Evolutionary conservation across 2,329 filamentous ascomycete genomes (phyloP).

Genomic region (Colletotrichum ledebouriae): DNA sequence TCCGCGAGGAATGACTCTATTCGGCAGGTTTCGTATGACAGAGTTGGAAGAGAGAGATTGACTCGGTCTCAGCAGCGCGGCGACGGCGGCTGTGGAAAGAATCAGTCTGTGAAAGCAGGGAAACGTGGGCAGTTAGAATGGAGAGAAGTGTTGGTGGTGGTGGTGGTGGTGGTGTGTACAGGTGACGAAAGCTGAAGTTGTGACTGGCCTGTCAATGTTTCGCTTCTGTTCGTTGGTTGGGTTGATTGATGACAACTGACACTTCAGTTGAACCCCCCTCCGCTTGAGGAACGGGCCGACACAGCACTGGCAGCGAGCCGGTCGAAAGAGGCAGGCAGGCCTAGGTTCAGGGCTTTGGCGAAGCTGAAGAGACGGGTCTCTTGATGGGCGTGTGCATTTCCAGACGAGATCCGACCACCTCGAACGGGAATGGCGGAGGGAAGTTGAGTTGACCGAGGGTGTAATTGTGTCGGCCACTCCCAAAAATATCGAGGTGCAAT

Average conservation of each 20-base stretch:
- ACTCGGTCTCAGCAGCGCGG: not conserved
- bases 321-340: not conserved
- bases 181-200: not conserved
- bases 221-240: not conserved
- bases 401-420: not conserved
- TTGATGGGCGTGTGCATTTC: conserved; percentile 6
- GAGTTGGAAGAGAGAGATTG: not conserved
- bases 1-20: not conserved
- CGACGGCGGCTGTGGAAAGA: not conserved
- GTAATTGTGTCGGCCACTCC: not conserved
- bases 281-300: conserved; percentile 30
- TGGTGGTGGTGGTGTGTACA: conserved; percentile 28
- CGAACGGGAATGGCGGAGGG: not conserved
- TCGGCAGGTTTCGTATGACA: conserved; percentile 12
- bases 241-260: conserved; percentile 26
- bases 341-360: conserved; percentile 15
- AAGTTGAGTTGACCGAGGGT: not conserved
- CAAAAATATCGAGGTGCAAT: conserved; percentile 18
- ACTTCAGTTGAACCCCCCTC: conserved; percentile 16
- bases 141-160: not conserved
- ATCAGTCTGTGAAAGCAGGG: conserved; percentile 2
- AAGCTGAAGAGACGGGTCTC: not conserved
- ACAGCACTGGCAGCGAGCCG: conserved; percentile 24
- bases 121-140: conserved; percentile 9
- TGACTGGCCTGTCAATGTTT: no score